Conservation (phyloP, 306 rosid species). For the Medicago arabica region DNA sequence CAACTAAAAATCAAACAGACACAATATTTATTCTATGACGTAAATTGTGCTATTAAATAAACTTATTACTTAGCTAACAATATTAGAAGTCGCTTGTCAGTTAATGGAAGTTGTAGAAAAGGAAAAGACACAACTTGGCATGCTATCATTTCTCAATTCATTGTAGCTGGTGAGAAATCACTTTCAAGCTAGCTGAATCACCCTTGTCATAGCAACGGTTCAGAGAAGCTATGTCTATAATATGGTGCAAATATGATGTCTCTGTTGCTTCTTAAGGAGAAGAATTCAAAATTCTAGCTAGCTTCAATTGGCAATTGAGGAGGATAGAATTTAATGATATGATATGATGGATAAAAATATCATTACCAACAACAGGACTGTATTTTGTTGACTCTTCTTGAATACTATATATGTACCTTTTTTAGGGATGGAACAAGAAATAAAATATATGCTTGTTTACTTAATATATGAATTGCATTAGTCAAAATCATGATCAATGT, state of each 20-base stretch:
- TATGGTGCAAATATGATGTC: conserved; percentile 36
- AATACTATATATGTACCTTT: conserved; percentile 1
- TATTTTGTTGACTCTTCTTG: conserved; percentile 25
- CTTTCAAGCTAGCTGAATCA: conserved; percentile 44
- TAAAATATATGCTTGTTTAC: background rate
- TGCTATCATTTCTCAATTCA: too few species aligned
- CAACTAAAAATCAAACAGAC: too few species aligned
- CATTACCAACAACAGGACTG: background rate
- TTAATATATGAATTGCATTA: conserved; percentile 10
- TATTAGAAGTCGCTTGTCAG: background rate
- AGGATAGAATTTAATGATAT: conserved; percentile 27
- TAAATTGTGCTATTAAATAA: too few species aligned
- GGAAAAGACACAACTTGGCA: conserved; percentile 19
- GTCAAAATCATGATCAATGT: conserved; percentile 31
- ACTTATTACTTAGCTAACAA: too few species aligned
- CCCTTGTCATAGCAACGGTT: conserved; percentile 50
- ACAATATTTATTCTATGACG: too few species aligned
- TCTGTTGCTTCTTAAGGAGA: conserved; percentile 42
- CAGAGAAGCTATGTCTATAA: conserved; percentile 25
- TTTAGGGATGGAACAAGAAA: conserved; percentile 26
- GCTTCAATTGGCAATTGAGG: conserved; percentile 34
- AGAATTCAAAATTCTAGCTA: conserved; percentile 35
- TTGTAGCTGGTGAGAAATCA: conserved; percentile 43
- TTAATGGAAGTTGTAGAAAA: conserved; percentile 23
- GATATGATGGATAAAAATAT: conserved; percentile 16